Base-by-base conservation (phyloP, 75 land plant genomes). In the Adiantum capillusveneris region DNA sequence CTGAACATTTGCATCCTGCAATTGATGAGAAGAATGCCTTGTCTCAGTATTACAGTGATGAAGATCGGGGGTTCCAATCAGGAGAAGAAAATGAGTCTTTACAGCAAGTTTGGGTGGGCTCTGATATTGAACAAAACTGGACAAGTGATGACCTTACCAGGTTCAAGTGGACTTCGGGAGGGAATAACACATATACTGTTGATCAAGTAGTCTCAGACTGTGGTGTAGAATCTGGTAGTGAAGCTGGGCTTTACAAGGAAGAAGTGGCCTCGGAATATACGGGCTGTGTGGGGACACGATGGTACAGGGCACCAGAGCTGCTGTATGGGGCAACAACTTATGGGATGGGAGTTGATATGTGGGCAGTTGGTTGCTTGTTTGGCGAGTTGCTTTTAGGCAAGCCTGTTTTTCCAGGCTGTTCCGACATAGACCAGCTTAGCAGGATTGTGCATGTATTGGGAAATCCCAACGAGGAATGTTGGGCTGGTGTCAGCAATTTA, bases 401-500 rank as follows among this genome's bases (percentile, higher is more conserved):
- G 19, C 34, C 59, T 3, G 13, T 34, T 1, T 58, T 58, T 34
- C 59, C 59, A 14, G 29, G 20, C 6, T 29, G 39, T 3, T 9
- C 6, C 24, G 3, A 34, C 9, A 3, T 34, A 0, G 11, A 59
- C 25, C 65, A 69, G 49, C 81, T 92, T 0, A 88, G 78, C 58
- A 74, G 82, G 19, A 92, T 92, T 31, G 68, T 82, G 57, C 72
- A 73, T 48, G 67, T 92, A 9, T 77, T 92, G 39, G 95, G 97
- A n/a, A 79, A 78, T 92, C 11, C 76, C 76, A 36, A 78, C 67
- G 76, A 77, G 12, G 83, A 77, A 46, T 86, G 95, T 3, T 65
- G 75, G 29, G 85, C 67, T 19, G 80, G 73, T 62, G 84, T 91
- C 59, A 76, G 67, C 25, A 60, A 76, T 17, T 74, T 88, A 0